Evolutionary conservation across 495 filamentous ascomycete genomes (phyloP).

Genomic region (Delitschia confertaspora): DNA sequence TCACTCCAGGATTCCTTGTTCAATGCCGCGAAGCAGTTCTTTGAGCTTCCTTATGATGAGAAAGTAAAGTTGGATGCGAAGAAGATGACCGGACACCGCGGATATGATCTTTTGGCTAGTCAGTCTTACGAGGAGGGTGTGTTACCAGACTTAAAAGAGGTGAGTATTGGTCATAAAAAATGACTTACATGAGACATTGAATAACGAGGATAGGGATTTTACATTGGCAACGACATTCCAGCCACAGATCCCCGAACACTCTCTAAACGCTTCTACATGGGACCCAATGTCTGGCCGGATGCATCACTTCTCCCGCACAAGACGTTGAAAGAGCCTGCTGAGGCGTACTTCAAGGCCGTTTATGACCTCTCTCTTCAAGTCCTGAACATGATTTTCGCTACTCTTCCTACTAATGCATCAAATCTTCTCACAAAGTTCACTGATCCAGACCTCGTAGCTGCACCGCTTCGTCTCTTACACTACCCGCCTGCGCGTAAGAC

Average conservation of each 20-base stretch:
- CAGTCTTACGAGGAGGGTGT: conserved; percentile 9
- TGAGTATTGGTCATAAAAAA: background rate
- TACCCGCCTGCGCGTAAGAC: conserved; percentile 28
- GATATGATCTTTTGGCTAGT: conserved; percentile 26
- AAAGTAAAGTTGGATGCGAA: conserved; percentile 31
- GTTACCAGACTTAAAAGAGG: conserved; percentile 15
- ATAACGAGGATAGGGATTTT: conserved; percentile 21
- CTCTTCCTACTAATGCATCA: conserved; percentile 13
- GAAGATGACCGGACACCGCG: conserved; percentile 26
- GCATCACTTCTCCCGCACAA: conserved; percentile 8
- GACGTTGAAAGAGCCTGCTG: conserved; percentile 20
- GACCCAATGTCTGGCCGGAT: conserved; percentile 31
- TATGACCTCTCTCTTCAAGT: conserved; percentile 3
- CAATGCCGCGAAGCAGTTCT: conserved; percentile 28
- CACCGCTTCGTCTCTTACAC: conserved; percentile 33
- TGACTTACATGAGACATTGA: conserved; percentile 2
- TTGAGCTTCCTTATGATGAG: conserved; percentile 29
- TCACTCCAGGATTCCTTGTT: conserved; percentile 31
- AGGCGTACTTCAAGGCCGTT: conserved; percentile 16
- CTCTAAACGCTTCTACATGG: conserved; percentile 28
- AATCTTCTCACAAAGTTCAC: conserved; percentile 32
- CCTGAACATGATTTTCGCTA: conserved; percentile 5
- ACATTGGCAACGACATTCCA: conserved; percentile 29
- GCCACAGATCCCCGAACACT: conserved; percentile 11
- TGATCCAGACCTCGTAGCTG: conserved; percentile 24